phyloP scores from a whole-genome alignment of 306 rosid genomes.

The Corylus avellana region DNA sequence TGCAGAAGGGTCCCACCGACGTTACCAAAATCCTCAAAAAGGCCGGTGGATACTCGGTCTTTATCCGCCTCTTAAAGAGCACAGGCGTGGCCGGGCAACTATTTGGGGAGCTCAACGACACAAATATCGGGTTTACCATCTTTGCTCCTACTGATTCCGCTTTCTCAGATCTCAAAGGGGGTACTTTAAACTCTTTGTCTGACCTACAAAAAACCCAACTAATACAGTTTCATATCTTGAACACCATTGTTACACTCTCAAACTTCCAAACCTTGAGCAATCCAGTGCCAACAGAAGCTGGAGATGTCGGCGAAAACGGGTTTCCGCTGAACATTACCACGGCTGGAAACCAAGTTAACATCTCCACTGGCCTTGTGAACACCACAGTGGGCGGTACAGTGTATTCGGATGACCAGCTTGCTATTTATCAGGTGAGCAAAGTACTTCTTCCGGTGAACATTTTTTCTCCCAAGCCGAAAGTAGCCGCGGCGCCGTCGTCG shows the following conservation, averaged over 20 bases:
- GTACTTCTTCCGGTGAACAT: conserved; percentile 39
- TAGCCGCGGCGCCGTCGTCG: conserved; percentile 23
- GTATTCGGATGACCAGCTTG: conserved; percentile 39
- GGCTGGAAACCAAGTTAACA: conserved; percentile 36
- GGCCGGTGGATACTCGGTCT: conserved; percentile 29
- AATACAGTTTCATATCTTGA: conserved; percentile 38
- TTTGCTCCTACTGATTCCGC: conserved; percentile 41
- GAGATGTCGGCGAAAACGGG: conserved; percentile 25
- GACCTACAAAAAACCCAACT: conserved; percentile 38
- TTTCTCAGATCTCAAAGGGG: conserved; percentile 36
- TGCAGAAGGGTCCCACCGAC: conserved; percentile 19
- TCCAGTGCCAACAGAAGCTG: conserved; percentile 47
- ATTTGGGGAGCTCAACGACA: conserved; percentile 35
- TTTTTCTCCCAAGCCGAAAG: conserved; percentile 31
- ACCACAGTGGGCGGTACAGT: conserved; percentile 35
- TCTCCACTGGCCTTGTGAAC: conserved; percentile 43
- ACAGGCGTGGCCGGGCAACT: conserved; percentile 33
- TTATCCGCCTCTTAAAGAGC: conserved; percentile 38
- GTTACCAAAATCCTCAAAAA: conserved; percentile 37
- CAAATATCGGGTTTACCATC: conserved; percentile 31
- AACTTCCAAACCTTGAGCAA: conserved; percentile 50
- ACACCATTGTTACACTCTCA: conserved; percentile 12
- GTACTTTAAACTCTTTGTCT: conserved; percentile 34
- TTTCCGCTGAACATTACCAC: conserved; percentile 39
- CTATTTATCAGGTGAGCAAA: conserved; percentile 33